Evolutionary conservation across 805 yeast genomes (phyloP).

Genomic region (Yarrowia sp.): DNA sequence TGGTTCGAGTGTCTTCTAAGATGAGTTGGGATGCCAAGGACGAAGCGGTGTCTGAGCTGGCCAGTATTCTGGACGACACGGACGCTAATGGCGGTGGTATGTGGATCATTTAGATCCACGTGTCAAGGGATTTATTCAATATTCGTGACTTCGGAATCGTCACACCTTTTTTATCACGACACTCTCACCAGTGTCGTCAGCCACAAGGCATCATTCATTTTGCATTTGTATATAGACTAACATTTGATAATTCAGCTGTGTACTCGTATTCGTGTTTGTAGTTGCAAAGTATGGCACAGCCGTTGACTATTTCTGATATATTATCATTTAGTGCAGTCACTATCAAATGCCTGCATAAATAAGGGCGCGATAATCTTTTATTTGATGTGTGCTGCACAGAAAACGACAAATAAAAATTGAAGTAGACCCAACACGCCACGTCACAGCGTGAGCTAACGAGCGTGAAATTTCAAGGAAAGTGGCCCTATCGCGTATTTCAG

Average conservation of each 20-base stretch:
- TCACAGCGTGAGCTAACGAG: neutral
- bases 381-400: neutral
- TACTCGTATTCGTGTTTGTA: too few relatives aligned
- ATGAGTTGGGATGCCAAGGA: slow-evolving; percentile 73
- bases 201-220: slow-evolving; percentile 4
- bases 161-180: neutral
- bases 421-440: neutral
- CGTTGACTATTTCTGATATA: too few relatives aligned
- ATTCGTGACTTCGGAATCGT: neutral
- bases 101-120: slow-evolving; percentile 30
- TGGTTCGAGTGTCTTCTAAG: slow-evolving; percentile 66
- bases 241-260: neutral
- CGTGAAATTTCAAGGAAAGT: too few relatives aligned
- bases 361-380: neutral
- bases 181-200: neutral
- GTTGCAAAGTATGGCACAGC: too few relatives aligned
- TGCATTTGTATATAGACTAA: slow-evolving; percentile 11
- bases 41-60: slow-evolving; percentile 61
- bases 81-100: slow-evolving; percentile 54
- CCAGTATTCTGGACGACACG: slow-evolving; percentile 66
- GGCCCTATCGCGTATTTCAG: too few relatives aligned
- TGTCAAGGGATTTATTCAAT: neutral
- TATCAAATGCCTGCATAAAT: neutral
- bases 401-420: neutral
- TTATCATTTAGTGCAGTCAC: too few relatives aligned